Evolutionary conservation across 2,329 filamentous ascomycete genomes (phyloP).

Genomic region (Colletotrichum ledebouriae): DNA sequence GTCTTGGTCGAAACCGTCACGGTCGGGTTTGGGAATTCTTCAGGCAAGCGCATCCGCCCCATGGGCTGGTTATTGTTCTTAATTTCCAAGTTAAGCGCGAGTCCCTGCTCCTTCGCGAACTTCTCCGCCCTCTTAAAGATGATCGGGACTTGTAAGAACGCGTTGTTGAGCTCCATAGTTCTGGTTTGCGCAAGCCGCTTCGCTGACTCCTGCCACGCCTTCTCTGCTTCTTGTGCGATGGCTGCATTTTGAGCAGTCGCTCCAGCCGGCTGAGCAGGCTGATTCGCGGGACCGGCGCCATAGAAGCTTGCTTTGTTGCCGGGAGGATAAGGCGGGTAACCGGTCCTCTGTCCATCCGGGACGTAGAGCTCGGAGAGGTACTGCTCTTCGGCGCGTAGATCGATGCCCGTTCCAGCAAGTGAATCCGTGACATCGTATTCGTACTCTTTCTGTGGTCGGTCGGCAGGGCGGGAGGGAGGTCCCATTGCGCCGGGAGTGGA

Average conservation of each 20-base stretch:
- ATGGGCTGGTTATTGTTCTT: constrained; percentile 61
- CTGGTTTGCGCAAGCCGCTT: constrained; percentile 70
- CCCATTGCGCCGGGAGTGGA: constrained; percentile 62
- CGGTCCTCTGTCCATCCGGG: constrained; percentile 60
- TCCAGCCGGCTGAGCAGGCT: constrained; percentile 63
- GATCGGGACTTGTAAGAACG: constrained; percentile 78
- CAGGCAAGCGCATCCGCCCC: constrained; percentile 63
- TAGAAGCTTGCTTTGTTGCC: constrained; percentile 71
- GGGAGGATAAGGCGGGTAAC: constrained; percentile 68
- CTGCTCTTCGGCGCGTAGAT: constrained; percentile 88
- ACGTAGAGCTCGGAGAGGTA: constrained; percentile 79
- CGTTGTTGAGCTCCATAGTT: constrained; percentile 78
- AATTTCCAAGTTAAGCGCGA: constrained; percentile 68
- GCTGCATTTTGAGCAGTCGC: constrained; percentile 72
- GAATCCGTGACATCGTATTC: constrained; percentile 86
- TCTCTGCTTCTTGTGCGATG: constrained; percentile 74
- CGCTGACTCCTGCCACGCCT: constrained; percentile 75
- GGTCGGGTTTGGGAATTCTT: constrained; percentile 64
- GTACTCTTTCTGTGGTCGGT: constrained; percentile 72
- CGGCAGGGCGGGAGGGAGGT: constrained; percentile 71
- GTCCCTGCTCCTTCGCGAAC: constrained; percentile 69
- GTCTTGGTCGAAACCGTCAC: constrained; percentile 68
- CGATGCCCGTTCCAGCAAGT: constrained; percentile 85
- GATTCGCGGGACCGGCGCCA: constrained; percentile 75
- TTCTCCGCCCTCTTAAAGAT: constrained; percentile 70